phyloP scores from a whole-genome alignment of 371 early-diverging fungal genomes.

The Mucor irregularis region DNA sequence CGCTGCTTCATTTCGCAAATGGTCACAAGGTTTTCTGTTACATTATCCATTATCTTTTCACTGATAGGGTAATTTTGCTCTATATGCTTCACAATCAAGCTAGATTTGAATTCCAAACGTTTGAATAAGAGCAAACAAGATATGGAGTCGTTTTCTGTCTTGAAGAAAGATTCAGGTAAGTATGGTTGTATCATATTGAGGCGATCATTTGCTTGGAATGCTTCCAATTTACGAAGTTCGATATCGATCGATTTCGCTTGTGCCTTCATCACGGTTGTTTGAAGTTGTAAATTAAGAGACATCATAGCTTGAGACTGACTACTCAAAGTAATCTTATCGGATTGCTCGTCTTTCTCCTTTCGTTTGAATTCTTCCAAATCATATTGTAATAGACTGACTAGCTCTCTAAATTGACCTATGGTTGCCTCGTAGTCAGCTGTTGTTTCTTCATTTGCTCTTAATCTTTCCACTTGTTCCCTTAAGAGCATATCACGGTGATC shows the following conservation, averaged over 20 bases:
- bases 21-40: slow-evolving; percentile 52
- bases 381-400: slow-evolving; percentile 74
- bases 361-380: slow-evolving; percentile 71
- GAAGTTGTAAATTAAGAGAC: slow-evolving; percentile 79
- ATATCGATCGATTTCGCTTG: slow-evolving; percentile 89
- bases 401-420: slow-evolving; percentile 83
- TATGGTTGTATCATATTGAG: slow-evolving; percentile 71
- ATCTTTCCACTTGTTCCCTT: slow-evolving; percentile 57
- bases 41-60: slow-evolving; percentile 57
- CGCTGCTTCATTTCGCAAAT: slow-evolving; percentile 70
- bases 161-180: slow-evolving; percentile 83
- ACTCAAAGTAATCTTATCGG: slow-evolving; percentile 52
- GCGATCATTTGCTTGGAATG: slow-evolving; percentile 78
- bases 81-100: slow-evolving; percentile 73
- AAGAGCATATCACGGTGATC: slow-evolving; percentile 73
- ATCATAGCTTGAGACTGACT: slow-evolving; percentile 86
- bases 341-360: slow-evolving; percentile 57
- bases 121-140: slow-evolving; percentile 73
- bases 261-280: slow-evolving; percentile 80
- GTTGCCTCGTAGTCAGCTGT: slow-evolving; percentile 85
- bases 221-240: slow-evolving; percentile 85
- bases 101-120: slow-evolving; percentile 80
- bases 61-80: slow-evolving; percentile 68
- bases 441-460: slow-evolving; percentile 76
- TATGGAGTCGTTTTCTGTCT: slow-evolving; percentile 79